Base-by-base conservation (phyloP, 371 early-diverging fungal species). In the Umbelopsis sp. region DNA sequence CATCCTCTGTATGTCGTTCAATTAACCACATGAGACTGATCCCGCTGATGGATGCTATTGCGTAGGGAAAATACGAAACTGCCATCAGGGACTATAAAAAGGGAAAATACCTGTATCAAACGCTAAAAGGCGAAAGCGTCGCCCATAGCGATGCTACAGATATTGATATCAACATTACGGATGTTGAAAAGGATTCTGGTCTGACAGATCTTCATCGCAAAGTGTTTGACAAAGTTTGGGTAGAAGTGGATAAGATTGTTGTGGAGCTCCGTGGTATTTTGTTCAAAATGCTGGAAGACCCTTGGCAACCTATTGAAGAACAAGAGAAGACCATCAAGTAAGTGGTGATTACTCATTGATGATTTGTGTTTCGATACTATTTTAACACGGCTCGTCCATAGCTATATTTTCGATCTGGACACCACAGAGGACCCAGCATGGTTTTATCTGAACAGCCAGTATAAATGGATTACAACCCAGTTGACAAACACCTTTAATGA, bases 1-100 rank as follows among this genome's bases (percentile, higher is more conserved):
- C 7, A 41, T 41, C 0, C 12, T 41, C 7, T 1, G 7, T 10
- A 41, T 7, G 7, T 11, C 50, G 25, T 64, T 52, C 10, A 16
- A 4, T 18, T 22, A n/a, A 35, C 14, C 22, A 68, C 22, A 38
- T 3, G 14, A 62, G 41, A 20, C 52, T 66, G 8, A 68, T 10
- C 2, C 4, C 24, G 22, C 7, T 41, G 24, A 20, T 25, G 7
- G 22, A 51, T 24, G 5, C 24, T 52, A 22, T 46, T 0, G 24
- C 38, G 29, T 76, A 94, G 92, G 86, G 87, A 35, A 94, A 94
- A 73, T 95, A 91, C 69, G 97, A 97, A 72, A 86, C 90, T 44
- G 96, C 94, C 0, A 96, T 97, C 32, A 87, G 96, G n/a, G 97
- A 97, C 73, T 98, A 96, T 81, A 95, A 96, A 73, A 96, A 95